Evolutionary conservation across 2,329 filamentous ascomycete species (phyloP), one percentile per base, ranked within the genome.

Genomic region (Fusarium pseudograminearum): DNA sequence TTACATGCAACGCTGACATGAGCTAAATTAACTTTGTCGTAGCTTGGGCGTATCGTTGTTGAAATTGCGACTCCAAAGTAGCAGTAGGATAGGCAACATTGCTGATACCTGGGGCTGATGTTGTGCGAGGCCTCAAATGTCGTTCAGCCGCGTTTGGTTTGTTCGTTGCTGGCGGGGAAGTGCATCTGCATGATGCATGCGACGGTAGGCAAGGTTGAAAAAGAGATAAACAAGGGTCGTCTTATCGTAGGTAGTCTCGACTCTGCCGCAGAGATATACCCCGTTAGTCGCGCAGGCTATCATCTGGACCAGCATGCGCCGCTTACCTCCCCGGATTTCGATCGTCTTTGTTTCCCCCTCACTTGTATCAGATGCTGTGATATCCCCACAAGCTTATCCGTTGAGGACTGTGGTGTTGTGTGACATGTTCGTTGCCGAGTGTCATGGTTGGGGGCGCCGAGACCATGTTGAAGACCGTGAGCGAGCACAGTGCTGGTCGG

Each of bases 1-100:
- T 34, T 22, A 31, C 33, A 56, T 61, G 64, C 61, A 40, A 34
- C 45, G 30, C 50, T 57, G 64, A 67, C 52, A 67, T 31, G 47
- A 40, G 31, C 34, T 38, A 18, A 40, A 45, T 40, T 26, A 28
- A 20, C 28, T 31, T 18, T 47, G 47, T 22, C 36, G 47, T 22
- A 20, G 24, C 28, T 41, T n/a, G n/a, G 28, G 5, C 7, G 34
- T 22, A 16, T 46, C 12, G 28, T 7, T 5, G 28, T 30, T 46
- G 26, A 47, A 20, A 57, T 26, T 38, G n/a, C 38, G 26, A 47
- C 38, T 36, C 40, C 33, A 26, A 53, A 26, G 31, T 45, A 20
- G 41, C 22, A 48, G 38, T 33, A 53, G 54, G n/a, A 51, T 28
- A 38, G 24, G 34, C 26, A 30, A 11, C 44, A 16, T 41, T 8